Evolutionary conservation across 116 monocot genomes (phyloP).

Genomic region (Iris pallida): DNA sequence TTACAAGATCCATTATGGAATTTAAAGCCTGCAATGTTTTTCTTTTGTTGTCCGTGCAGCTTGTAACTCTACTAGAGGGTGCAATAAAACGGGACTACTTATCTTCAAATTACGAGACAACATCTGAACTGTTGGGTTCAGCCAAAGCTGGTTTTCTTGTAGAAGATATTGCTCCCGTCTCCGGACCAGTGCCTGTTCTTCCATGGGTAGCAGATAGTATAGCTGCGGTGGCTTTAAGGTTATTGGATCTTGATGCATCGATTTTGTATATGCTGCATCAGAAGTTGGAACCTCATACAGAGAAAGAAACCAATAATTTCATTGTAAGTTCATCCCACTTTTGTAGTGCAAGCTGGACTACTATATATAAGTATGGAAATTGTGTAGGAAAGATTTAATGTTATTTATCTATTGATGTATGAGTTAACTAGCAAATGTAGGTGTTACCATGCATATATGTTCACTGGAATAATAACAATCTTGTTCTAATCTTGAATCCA

Average conservation of each 20-base stretch:
- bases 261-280: slow-evolving; percentile 33
- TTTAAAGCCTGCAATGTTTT: too few species aligned
- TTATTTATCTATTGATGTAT: too few species aligned
- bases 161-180: background rate
- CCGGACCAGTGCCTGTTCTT: slow-evolving; percentile 24
- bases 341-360: background rate
- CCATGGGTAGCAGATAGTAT: slow-evolving; percentile 40
- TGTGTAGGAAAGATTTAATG: background rate
- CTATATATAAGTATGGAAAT: background rate
- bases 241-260: slow-evolving; percentile 39
- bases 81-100: slow-evolving; percentile 38
- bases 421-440: too few species aligned
- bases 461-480: too few species aligned
- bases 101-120: slow-evolving; percentile 36
- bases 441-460: too few species aligned
- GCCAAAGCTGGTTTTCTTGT: background rate
- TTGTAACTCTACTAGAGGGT: slow-evolving; percentile 37
- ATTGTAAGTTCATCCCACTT: slow-evolving; percentile 26
- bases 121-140: slow-evolving; percentile 31
- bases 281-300: slow-evolving; percentile 23
- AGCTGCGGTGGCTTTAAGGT: slow-evolving; percentile 45
- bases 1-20: too few species aligned
- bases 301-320: slow-evolving; percentile 21
- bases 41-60: slow-evolving; percentile 20
- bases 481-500: too few species aligned